phyloP scores from a whole-genome alignment of 2,329 filamentous ascomycete genomes.

The Curvularia sp. region DNA sequence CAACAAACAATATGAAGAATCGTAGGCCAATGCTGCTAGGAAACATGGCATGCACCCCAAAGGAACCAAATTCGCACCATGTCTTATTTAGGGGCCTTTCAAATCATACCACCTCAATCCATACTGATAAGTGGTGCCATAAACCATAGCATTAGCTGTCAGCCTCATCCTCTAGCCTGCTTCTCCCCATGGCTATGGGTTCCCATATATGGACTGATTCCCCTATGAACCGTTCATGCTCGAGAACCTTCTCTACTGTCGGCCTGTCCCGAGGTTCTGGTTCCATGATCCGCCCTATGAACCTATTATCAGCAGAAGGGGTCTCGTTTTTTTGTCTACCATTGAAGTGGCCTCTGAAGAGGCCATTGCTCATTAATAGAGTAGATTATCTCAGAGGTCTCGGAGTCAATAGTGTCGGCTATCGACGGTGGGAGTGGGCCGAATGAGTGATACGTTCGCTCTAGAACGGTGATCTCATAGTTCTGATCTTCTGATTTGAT shows the following conservation, averaged over 20 bases:
- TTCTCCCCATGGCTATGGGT: background rate
- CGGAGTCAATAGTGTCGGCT: background rate
- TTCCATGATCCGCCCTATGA: background rate
- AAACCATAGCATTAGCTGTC: background rate
- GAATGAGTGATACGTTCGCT: background rate
- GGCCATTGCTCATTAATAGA: background rate
- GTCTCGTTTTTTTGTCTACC: background rate
- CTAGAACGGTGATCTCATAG: background rate
- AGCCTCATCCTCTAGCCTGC: background rate
- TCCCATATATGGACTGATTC: background rate
- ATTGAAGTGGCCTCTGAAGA: background rate
- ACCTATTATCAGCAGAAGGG: background rate
- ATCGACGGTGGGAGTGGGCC: background rate
- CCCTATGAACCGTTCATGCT: background rate
- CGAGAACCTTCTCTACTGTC: background rate
- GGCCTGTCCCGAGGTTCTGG: background rate
- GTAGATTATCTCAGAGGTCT: background rate
- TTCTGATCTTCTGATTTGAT: background rate
- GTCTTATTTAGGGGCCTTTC: background rate
- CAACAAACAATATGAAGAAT: too few relatives aligned
- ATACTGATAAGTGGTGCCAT: background rate
- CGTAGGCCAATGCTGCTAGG: background rate
- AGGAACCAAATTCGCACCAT: background rate
- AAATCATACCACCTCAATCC: background rate
- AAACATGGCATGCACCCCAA: background rate